A percentile compares a stretch with the other conserved stretches of the same genome.
Conservation (phyloP, 1,284 basidiomycete genomes). For the Pseudozyma pruni region DNA sequence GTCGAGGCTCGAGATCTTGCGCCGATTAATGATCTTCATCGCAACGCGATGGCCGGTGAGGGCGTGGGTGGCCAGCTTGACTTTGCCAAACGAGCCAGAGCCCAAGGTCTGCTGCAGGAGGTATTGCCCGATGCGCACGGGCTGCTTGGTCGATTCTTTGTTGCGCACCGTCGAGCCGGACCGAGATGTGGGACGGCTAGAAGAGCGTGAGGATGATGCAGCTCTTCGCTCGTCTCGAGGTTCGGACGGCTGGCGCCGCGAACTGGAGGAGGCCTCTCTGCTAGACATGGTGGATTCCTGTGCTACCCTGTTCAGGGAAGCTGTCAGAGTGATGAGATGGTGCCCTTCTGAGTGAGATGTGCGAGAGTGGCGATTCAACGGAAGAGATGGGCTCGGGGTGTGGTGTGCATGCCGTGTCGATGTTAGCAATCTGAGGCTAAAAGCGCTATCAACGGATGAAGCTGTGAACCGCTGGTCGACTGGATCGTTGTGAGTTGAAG, state of each 20-base stretch:
- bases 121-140: conserved; percentile 65
- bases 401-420: not conserved
- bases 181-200: conserved; percentile 30
- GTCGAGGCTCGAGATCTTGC: conserved; percentile 89
- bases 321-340: too few relatives aligned
- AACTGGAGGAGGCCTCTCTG: conserved; percentile 21
- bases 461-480: too few relatives aligned
- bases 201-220: conserved; percentile 31
- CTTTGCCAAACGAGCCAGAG: conserved; percentile 92
- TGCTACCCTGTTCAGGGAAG: not conserved
- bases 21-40: conserved; percentile 96
- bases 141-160: conserved; percentile 41
- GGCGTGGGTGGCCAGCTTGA: conserved; percentile 94
- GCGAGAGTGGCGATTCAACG: too few relatives aligned
- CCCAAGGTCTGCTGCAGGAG: conserved; percentile 70
- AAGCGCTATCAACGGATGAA: too few relatives aligned
- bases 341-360: too few relatives aligned
- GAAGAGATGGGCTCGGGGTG: not conserved
- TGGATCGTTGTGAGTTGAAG: too few relatives aligned
- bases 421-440: too few relatives aligned
- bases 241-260: conserved; percentile 35
- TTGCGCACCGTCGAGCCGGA: conserved; percentile 28
- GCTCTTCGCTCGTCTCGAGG: conserved; percentile 15
- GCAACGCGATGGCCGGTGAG: conserved; percentile 95
- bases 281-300: conserved; percentile 13